A percentile compares a stretch with the other conserved stretches of the same genome.
Conservation (phyloP, 225 moss, liverwort and hornwort genomes). For the Ulota crispa region DNA sequence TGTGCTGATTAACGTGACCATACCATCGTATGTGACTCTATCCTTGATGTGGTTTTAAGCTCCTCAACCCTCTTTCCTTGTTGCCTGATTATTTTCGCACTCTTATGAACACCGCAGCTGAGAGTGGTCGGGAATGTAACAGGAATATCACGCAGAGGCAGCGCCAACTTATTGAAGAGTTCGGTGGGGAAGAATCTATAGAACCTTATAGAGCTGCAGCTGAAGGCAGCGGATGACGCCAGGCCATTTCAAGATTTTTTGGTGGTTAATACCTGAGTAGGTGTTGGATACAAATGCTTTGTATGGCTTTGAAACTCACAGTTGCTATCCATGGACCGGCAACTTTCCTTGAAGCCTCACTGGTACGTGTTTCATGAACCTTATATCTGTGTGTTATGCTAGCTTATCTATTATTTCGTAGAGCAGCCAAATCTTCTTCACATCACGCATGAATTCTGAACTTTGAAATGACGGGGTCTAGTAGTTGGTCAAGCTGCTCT, state of each 20-base stretch:
- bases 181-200: conserved; percentile 44
- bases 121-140: conserved; percentile 16
- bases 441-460: neutral
- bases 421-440: neutral
- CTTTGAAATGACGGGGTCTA: neutral
- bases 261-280: conserved; percentile 56
- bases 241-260: conserved; percentile 50
- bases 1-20: conserved; percentile 60
- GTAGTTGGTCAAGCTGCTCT: neutral
- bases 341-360: conserved; percentile 8
- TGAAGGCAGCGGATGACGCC: conserved; percentile 67
- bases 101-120: neutral
- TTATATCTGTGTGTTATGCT: neutral
- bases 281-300: conserved; percentile 31
- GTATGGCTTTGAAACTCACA: conserved; percentile 39
- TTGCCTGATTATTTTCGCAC: neutral
- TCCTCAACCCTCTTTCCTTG: neutral
- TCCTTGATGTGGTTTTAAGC: neutral
- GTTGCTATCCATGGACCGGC: conserved; percentile 7
- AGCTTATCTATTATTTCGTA: neutral
- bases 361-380: conserved; percentile 23
- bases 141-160: conserved; percentile 55
- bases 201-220: conserved; percentile 53
- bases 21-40: conserved; percentile 61
- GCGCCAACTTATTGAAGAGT: conserved; percentile 55